Evolutionary conservation across 2,329 filamentous ascomycete genomes (phyloP).

Genomic region (Colletotrichum sp.): DNA sequence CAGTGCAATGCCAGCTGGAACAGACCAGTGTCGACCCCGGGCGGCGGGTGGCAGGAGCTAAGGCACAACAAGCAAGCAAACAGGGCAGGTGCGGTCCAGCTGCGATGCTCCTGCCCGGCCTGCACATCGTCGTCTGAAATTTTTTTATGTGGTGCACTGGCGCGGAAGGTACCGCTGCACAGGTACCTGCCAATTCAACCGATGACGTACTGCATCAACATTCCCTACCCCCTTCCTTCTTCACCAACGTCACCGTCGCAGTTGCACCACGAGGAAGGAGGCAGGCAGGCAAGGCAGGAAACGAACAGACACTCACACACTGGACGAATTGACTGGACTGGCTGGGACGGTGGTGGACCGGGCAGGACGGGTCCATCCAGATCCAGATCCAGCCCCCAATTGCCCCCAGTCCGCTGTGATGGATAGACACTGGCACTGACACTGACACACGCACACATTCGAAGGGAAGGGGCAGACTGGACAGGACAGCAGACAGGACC

Average conservation of each 20-base stretch:
- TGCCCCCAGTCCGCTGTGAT: neutral
- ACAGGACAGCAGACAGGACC: neutral
- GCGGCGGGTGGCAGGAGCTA: neutral
- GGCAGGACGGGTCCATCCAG: neutral
- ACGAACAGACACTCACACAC: neutral
- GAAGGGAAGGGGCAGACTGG: neutral
- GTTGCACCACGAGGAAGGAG: neutral
- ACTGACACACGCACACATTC: neutral
- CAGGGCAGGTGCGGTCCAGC: neutral
- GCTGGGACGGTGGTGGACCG: neutral
- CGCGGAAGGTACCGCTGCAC: neutral
- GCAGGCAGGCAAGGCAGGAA: neutral
- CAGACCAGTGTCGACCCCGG: neutral
- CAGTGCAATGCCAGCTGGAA: conserved; percentile 6
- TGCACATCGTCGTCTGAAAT: neutral
- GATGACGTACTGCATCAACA: conserved; percentile 17
- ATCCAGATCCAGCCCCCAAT: neutral
- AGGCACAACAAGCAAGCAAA: neutral
- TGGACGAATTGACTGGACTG: neutral
- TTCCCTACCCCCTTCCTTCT: conserved; percentile 13
- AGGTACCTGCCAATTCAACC: neutral
- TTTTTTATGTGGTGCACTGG: neutral
- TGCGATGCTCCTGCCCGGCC: neutral
- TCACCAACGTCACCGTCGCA: conserved; percentile 15
- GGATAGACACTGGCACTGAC: neutral